A percentile compares a stretch with the other conserved stretches of the same genome.
Conservation (phyloP, 345 rosid species). For the Salix koriyanagi region DNA sequence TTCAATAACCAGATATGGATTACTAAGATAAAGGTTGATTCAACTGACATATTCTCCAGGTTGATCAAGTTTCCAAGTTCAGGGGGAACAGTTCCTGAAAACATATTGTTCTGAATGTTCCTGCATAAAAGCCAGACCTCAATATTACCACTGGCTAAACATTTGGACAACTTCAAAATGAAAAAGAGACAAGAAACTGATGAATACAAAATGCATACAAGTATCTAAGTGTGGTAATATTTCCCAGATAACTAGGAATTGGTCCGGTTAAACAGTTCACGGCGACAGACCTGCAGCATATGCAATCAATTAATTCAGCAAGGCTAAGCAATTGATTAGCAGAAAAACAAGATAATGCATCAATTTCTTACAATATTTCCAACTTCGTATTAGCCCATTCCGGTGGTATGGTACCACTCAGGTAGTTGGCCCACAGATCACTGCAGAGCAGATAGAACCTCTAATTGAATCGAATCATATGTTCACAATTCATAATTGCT, state of each 20-base stretch:
- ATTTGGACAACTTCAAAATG: background rate
- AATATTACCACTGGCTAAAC: background rate
- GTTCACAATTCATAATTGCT: background rate
- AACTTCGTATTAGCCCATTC: conserved; percentile 15
- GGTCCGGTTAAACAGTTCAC: conserved; percentile 4
- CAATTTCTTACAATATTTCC: conserved; percentile 10
- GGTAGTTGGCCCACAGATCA: conserved; percentile 10
- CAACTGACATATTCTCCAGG: conserved; percentile 43
- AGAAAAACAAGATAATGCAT: background rate
- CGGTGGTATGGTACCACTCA: conserved; percentile 10
- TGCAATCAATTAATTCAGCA: background rate
- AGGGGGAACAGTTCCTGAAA: conserved; percentile 45
- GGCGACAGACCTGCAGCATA: background rate
- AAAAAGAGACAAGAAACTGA: background rate
- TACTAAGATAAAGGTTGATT: background rate
- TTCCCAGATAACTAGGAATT: conserved; percentile 6
- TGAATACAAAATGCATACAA: conserved; percentile 26
- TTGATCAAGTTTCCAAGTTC: conserved; percentile 41
- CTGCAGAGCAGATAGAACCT: background rate
- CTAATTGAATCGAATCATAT: background rate
- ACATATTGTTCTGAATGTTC: conserved; percentile 10
- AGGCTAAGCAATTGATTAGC: background rate
- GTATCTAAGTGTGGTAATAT: conserved; percentile 20
- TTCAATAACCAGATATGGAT: background rate
- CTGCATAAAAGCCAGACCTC: background rate